Base-by-base conservation (phyloP, 768 basidiomycete species). In the Pleurotus salmoneostramineus region DNA sequence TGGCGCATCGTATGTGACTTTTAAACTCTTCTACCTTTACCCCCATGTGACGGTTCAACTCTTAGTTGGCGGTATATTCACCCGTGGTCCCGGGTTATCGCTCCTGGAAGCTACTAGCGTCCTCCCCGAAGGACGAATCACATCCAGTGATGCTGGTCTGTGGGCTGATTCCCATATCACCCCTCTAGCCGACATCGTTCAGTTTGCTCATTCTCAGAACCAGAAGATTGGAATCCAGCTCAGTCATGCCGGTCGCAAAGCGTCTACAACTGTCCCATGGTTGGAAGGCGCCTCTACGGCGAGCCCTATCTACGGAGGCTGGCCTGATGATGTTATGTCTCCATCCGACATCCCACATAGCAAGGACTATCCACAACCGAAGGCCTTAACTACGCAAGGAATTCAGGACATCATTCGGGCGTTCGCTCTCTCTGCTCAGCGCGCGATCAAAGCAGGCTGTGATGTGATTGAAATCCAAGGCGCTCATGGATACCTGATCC, bases 51-150 rank as follows among this genome's bases (percentile, higher is more conserved):
- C 31, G 32, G n/a, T 50, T 33, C 21, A 45, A 33, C 21, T 14
- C 56, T 12, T 40, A 83, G 82, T 82, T 15, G 77, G 79, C 2
- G 77, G 79, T 7, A 81, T 83, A 27, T 62, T 82, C 46, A 75
- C 74, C 3, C 78, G 82, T 21, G 72, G 73, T 5, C 79, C 86
- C 0, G 86, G 83, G 0, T 69, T 82, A 4, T 78, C 85, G 59
- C 72, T 83, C 34, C 71, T 87, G 34, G 89, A 91, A 69, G 88
- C 87, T 0, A 82, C 83, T 1, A 82, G 83, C 12, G 79, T 88
- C 34, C 58, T 71, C 1, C 72, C 80, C 2, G 74, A 82, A 63
- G 82, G 82, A 3, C 77, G 85, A 44, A 86, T 88, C 70, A 79
- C 83, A 0, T 83, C 87, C 0, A 74, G 84, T 58, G 86, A 86